phyloP scores from a whole-genome alignment of 2,329 filamentous ascomycete genomes.

The Aspergillus intermedius region DNA sequence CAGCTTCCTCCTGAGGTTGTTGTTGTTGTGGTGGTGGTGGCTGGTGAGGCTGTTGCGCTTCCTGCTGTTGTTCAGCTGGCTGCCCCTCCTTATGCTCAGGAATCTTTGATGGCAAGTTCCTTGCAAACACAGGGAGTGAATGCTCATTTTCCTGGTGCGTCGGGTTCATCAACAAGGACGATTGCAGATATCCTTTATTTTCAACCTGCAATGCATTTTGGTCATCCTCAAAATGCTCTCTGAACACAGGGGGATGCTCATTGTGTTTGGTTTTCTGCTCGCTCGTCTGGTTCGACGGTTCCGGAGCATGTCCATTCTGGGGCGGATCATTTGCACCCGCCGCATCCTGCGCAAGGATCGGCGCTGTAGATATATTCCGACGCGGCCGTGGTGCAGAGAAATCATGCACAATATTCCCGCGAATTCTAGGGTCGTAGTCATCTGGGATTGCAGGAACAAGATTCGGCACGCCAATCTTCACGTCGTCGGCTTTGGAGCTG shows the following conservation, averaged over 20 bases:
- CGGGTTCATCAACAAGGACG: slow-evolving; percentile 28
- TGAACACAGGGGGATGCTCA: slow-evolving; percentile 54
- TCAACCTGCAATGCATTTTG: slow-evolving; percentile 34
- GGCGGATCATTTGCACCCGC: slow-evolving; percentile 11
- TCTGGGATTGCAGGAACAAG: slow-evolving; percentile 49
- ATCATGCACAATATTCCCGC: slow-evolving; percentile 58
- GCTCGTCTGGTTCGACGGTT: background rate
- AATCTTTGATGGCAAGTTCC: slow-evolving; percentile 33
- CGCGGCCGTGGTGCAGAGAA: slow-evolving; percentile 55
- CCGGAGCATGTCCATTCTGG: slow-evolving; percentile 3
- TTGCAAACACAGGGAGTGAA: slow-evolving; percentile 39
- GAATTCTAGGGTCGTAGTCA: slow-evolving; percentile 58
- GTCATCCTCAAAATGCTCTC: slow-evolving; percentile 54
- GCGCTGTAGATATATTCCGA: slow-evolving; percentile 25
- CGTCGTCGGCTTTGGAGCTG: slow-evolving; percentile 45
- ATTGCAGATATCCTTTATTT: slow-evolving; percentile 39
- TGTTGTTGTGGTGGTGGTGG: too few relatives aligned
- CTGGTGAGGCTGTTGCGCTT: background rate
- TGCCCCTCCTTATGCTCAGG: slow-evolving; percentile 16
- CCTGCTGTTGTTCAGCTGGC: background rate
- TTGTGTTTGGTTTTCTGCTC: slow-evolving; percentile 28
- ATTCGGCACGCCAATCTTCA: slow-evolving; percentile 44
- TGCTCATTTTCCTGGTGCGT: slow-evolving; percentile 23
- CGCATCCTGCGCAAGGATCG: slow-evolving; percentile 12
- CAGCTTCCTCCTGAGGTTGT: slow-evolving; percentile 5